phyloP scores from a whole-genome alignment of 176 grass and related monocot genomes.

The Canna indica region DNA sequence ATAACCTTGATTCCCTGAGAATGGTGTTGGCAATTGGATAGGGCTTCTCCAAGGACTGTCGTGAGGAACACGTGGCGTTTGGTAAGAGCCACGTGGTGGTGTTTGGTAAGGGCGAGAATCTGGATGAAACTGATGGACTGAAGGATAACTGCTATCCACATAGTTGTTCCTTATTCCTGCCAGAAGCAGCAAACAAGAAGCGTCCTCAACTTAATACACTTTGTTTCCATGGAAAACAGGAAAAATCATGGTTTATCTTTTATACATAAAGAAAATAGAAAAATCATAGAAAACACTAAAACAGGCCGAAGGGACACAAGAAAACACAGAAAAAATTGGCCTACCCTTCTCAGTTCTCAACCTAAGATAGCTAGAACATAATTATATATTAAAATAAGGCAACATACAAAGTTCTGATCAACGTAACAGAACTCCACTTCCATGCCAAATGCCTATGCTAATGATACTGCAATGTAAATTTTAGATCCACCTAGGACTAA shows the following conservation, averaged over 20 bases:
- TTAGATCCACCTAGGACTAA: too few relatives aligned
- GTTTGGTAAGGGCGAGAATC: too few relatives aligned
- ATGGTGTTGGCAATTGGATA: neutral
- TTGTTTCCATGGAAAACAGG: neutral
- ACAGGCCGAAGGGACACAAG: too few relatives aligned
- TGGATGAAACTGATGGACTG: neutral
- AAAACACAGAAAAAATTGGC: too few relatives aligned
- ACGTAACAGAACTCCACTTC: too few relatives aligned
- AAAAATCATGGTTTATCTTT: neutral
- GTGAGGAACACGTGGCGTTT: neutral
- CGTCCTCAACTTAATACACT: neutral
- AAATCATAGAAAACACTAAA: neutral
- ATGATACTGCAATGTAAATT: too few relatives aligned
- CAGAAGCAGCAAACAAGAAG: neutral
- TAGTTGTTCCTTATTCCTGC: neutral
- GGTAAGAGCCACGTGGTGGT: neutral
- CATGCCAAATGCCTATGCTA: too few relatives aligned
- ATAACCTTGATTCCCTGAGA: neutral
- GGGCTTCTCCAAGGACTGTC: conserved; percentile 7
- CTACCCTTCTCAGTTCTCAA: too few relatives aligned
- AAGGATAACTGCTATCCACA: neutral
- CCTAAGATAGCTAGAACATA: too few relatives aligned
- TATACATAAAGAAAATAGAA: neutral
- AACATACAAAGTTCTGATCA: too few relatives aligned
- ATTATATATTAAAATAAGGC: too few relatives aligned